phyloP scores from a whole-genome alignment of 768 basidiomycete genomes.

The Symmetrospora coprosmae region DNA sequence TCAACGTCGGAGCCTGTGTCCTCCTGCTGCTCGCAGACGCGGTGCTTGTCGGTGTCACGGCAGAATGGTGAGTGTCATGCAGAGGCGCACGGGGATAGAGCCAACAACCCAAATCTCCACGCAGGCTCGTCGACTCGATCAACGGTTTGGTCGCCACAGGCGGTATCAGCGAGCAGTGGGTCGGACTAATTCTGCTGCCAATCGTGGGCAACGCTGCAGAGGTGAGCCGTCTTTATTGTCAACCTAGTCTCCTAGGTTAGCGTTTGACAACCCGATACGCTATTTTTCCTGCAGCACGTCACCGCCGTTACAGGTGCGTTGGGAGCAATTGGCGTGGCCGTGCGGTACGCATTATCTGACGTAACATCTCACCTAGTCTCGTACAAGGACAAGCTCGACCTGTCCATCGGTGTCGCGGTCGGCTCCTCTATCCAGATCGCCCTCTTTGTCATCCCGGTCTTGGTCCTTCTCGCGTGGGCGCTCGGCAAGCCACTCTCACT shows the following conservation, averaged over 20 bases:
- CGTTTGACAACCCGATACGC: too few species aligned
- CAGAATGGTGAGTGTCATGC: constrained; percentile 39
- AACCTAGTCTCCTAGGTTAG: too few species aligned
- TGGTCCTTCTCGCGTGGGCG: constrained; percentile 41
- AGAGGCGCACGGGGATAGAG: background rate
- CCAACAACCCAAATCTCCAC: background rate
- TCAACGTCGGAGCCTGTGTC: constrained; percentile 26
- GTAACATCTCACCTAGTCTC: too few species aligned
- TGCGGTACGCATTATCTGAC: too few species aligned
- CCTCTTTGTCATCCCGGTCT: constrained; percentile 53
- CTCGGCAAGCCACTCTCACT: constrained; percentile 20
- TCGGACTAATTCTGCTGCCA: constrained; percentile 78
- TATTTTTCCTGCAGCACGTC: too few species aligned
- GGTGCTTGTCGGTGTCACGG: constrained; percentile 46
- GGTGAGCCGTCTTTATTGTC: background rate
- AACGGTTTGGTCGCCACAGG: constrained; percentile 51
- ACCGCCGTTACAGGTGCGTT: too few species aligned
- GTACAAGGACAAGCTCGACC: constrained; percentile 67
- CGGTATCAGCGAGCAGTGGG: constrained; percentile 59
- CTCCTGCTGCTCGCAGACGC: constrained; percentile 26
- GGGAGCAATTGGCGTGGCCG: too few species aligned
- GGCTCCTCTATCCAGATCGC: constrained; percentile 53
- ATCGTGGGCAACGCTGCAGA: constrained; percentile 58
- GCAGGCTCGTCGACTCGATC: constrained; percentile 56
- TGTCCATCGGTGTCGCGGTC: constrained; percentile 42